Evolutionary conservation across 176 grass and related monocot genomes (phyloP).

Genomic region (Aegilops longissima): DNA sequence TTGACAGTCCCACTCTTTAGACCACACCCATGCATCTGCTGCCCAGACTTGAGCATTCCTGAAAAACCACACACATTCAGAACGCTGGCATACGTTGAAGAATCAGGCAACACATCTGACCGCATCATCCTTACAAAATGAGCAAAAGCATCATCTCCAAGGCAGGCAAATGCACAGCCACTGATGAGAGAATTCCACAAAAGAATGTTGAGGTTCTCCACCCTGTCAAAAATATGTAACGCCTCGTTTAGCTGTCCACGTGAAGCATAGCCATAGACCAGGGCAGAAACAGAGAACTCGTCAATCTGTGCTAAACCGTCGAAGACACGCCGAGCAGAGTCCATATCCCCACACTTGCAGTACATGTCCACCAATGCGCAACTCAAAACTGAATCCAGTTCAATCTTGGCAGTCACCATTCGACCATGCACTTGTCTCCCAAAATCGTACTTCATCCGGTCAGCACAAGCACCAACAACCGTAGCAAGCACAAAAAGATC

Average conservation of each 20-base stretch:
- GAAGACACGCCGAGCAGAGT: slow-evolving; percentile 37
- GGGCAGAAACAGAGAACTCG: slow-evolving; percentile 61
- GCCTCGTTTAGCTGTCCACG: slow-evolving; percentile 43
- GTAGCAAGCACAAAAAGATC: slow-evolving; percentile 70
- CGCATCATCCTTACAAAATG: slow-evolving; percentile 45
- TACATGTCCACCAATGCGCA: slow-evolving; percentile 73
- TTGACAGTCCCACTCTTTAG: slow-evolving; percentile 49
- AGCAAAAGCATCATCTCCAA: slow-evolving; percentile 49
- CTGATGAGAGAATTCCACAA: slow-evolving; percentile 73
- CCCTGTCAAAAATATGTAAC: slow-evolving; percentile 33
- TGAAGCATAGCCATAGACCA: slow-evolving; percentile 50
- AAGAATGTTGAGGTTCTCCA: slow-evolving; percentile 35
- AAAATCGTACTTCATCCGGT: slow-evolving; percentile 32
- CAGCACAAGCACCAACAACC: slow-evolving; percentile 55
- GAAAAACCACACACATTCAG: slow-evolving; percentile 40
- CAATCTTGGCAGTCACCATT: slow-evolving; percentile 38
- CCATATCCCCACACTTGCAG: slow-evolving; percentile 57
- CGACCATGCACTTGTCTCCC: slow-evolving; percentile 56
- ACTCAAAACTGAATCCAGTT: slow-evolving; percentile 50
- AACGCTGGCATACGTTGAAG: slow-evolving; percentile 54
- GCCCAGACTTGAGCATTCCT: slow-evolving; percentile 29
- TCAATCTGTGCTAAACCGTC: slow-evolving; percentile 36
- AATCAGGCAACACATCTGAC: slow-evolving; percentile 40
- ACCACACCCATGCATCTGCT: slow-evolving; percentile 47
- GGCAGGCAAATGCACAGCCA: slow-evolving; percentile 35